phyloP scores from a whole-genome alignment of 495 filamentous ascomycete species.

The Friedmanniomyces endolithicus region DNA sequence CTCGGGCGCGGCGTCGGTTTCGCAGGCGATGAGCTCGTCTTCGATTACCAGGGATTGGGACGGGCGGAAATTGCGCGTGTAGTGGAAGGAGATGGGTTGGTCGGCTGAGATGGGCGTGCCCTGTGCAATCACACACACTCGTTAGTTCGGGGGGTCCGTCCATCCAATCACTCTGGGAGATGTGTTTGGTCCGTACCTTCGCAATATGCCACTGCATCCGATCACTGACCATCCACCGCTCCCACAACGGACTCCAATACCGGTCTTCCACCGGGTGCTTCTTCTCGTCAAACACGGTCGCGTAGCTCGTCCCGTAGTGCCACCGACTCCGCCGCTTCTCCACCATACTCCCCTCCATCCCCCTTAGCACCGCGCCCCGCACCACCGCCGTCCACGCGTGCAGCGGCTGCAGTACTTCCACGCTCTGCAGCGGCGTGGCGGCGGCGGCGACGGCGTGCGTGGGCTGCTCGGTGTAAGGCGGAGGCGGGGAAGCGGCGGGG shows the following conservation, averaged over 20 bases:
- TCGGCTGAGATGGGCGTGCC: slow-evolving; percentile 57
- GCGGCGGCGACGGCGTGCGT: slow-evolving; percentile 40
- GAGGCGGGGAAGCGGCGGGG: slow-evolving; percentile 33
- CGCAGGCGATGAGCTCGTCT: slow-evolving; percentile 61
- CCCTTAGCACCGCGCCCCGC: slow-evolving; percentile 51
- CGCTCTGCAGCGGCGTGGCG: slow-evolving; percentile 27
- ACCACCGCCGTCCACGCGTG: slow-evolving; percentile 72
- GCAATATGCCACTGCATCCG: slow-evolving; percentile 72
- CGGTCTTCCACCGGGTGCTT: slow-evolving; percentile 54
- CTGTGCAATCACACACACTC: slow-evolving; percentile 33
- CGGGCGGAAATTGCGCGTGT: slow-evolving; percentile 63
- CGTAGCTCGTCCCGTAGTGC: slow-evolving; percentile 70
- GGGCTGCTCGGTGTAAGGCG: slow-evolving; percentile 53
- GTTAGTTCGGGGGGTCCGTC: too few species aligned
- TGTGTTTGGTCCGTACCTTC: slow-evolving; percentile 46
- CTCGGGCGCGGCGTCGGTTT: slow-evolving; percentile 48
- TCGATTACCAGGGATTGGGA: slow-evolving; percentile 54
- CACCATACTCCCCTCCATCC: slow-evolving; percentile 60
- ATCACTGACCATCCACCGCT: slow-evolving; percentile 68
- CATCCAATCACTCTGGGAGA: too few species aligned
- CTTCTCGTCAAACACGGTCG: slow-evolving; percentile 58
- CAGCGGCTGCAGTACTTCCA: slow-evolving; percentile 50
- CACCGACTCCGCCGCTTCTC: slow-evolving; percentile 51
- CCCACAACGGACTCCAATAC: slow-evolving; percentile 67
- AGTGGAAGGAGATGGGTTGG: slow-evolving; percentile 59